phyloP scores from a whole-genome alignment of 306 rosid genomes.

The Ziziphus jujuba region DNA sequence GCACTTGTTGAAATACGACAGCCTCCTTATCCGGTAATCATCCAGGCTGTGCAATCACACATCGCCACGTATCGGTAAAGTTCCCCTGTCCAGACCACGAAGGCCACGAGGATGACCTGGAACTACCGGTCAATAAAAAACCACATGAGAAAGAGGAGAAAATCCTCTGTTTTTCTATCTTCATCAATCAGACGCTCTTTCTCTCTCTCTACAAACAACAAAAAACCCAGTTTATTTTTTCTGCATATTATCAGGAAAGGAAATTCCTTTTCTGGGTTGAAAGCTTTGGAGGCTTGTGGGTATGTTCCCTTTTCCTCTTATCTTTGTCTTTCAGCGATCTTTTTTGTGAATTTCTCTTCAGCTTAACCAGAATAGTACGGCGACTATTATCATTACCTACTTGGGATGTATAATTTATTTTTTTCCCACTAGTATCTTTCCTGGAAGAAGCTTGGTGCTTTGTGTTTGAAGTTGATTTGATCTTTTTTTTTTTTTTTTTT shows the following conservation, averaged over 20 bases:
- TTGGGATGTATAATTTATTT: not conserved
- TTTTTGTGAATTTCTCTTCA: constrained; percentile 9
- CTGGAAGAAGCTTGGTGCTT: constrained; percentile 13
- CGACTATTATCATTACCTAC: constrained; percentile 25
- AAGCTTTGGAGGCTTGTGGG: constrained; percentile 24
- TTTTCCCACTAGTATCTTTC: not conserved
- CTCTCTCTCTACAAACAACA: constrained; percentile 10
- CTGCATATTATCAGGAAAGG: not conserved
- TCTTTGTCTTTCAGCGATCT: constrained; percentile 25
- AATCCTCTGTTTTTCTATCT: constrained; percentile 14
- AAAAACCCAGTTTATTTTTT: not conserved
- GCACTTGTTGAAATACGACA: constrained; percentile 31
- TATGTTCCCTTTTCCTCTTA: constrained; percentile 23
- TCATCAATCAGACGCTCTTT: constrained; percentile 12
- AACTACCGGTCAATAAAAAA: not conserved
- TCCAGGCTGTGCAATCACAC: not conserved
- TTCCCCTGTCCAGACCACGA: not conserved
- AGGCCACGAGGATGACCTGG: constrained; percentile 11
- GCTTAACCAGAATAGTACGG: constrained; percentile 34
- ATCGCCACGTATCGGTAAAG: constrained; percentile 5
- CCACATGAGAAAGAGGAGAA: constrained; percentile 20
- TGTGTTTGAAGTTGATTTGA: not conserved
- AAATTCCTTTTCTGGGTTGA: constrained; percentile 5
- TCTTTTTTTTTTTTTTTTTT: not conserved
- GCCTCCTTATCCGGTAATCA: constrained; percentile 10